Base-by-base conservation (phyloP, 176 grass and related monocot species). In the Thinopyrum elongatum region DNA sequence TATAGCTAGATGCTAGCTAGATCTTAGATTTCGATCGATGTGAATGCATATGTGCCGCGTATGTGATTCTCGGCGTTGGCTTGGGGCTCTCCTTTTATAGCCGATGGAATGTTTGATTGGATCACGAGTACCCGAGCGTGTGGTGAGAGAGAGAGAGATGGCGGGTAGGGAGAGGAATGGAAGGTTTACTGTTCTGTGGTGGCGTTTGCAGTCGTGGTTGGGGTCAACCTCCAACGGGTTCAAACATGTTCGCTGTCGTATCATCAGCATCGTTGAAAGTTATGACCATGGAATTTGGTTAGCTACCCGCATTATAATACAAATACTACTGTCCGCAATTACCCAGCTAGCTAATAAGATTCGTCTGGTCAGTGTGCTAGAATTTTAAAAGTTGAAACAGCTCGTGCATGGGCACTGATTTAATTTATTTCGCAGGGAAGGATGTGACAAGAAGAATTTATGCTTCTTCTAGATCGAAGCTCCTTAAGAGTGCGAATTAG, bases 231-330 rank as follows among this genome's bases (percentile, higher is more conserved):
- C 38, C 9, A 6, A 15, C 39, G 7, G 60, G 36, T 86, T 90
- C 63, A 86, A 90, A 53, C 10, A 55, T 86, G 65, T 34, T 65
- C 84, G 73, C 88, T 86, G 34, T 41, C 41, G 42, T 46, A 78
- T 78, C n/a, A 25, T 78, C 64, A 19, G 77, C 42, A 46, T 46
- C 42, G 42, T 46, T 46, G 42, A 46, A 46, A 46, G 10, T 46
- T 46, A 46, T 3, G 72, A 21, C 22, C 69, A 25, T 46, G 27
- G 44, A 85, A 77, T 61, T 81, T 27, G 16, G 36, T 46, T 29
- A 60, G 6, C 22, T 28, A 21, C 6, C 31, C 10, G 34, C 7
- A 6, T 12, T 63, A 28, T 2, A 15, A 16, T 44, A 44, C 13
- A 47, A 4, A 16, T 51, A 17, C 47, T 7, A 51, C 4, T 49